Evolutionary conservation across 352 stramenopile species (phyloP).

Genomic region (Pythium dissimile): DNA sequence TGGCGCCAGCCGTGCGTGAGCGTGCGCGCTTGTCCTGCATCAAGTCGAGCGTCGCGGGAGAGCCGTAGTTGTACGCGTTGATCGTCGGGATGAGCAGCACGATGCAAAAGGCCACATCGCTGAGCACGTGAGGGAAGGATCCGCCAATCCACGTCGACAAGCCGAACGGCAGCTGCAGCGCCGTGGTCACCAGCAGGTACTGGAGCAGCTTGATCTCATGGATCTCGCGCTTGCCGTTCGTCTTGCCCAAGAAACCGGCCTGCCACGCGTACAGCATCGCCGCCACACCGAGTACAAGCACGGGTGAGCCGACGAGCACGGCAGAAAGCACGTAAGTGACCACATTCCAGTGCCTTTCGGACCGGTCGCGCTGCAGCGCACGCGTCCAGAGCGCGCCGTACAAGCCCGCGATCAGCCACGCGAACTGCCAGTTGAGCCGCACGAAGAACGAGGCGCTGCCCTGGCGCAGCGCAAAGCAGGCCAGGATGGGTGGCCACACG

Average conservation of each 20-base stretch:
- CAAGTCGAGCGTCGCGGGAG: constrained; percentile 12
- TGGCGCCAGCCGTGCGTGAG: constrained; percentile 21
- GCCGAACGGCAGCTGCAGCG: constrained; percentile 48
- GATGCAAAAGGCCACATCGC: constrained; percentile 36
- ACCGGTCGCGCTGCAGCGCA: constrained; percentile 17
- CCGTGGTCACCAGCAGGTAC: constrained; percentile 43
- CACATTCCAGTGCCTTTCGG: constrained; percentile 4
- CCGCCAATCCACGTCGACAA: constrained; percentile 32
- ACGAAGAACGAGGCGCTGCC: constrained; percentile 35
- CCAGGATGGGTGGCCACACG: constrained; percentile 46
- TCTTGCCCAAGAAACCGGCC: constrained; percentile 11
- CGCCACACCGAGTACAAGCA: constrained; percentile 21
- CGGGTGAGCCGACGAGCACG: constrained; percentile 23
- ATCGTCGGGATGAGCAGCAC: constrained; percentile 46
- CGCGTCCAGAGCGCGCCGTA: constrained; percentile 40
- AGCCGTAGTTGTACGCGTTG: constrained; percentile 53
- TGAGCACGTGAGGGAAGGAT: constrained; percentile 26
- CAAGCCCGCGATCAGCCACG: constrained; percentile 40
- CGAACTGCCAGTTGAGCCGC: constrained; percentile 36
- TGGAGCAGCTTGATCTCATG: constrained; percentile 43
- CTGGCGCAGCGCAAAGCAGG: constrained; percentile 38
- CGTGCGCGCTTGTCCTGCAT: constrained; percentile 21
- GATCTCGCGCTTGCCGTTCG: background rate
- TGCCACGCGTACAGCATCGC: constrained; percentile 22
- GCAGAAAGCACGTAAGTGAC: constrained; percentile 32